Base-by-base conservation (phyloP, 2,329 filamentous ascomycete genomes). In the Penicillium sp. region DNA sequence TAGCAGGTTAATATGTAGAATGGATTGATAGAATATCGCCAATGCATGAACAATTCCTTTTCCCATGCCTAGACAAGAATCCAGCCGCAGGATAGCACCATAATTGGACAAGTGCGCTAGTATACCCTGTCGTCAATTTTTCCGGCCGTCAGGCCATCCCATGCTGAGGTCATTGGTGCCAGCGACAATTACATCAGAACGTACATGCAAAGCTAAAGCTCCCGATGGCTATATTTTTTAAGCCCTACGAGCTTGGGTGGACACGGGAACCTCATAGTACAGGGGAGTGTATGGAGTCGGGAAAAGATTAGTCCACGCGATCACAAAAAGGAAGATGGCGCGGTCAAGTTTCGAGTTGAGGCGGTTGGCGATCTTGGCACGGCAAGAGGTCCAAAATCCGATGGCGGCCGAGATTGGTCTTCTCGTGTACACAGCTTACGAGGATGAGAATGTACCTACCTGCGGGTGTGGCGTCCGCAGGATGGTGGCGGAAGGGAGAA, bases 391-490 rank as follows among this genome's bases (percentile, higher is more conserved):
- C n/a, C 33, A 34, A 37, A 32, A n/a, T 32, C 40, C 17, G 52
- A 44, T n/a, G 3, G 18, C 26, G 23, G 39, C n/a, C 7, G 15
- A 26, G 10, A 50, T 32, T 13, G 8, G 23, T 12, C 2, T 13
- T 24, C 17, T 29, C 44, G 54, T 34, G 44, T 49, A 48, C 37
- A 30, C 37, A 32, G 12, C 17, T 40, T 13, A 18, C 10, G 20
- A 33, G 50, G 17, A 20, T 26, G 17, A 17, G 36, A 4, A 17
- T n/a, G n/a, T 15, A 33, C 39, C 32, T 33, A 27, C 7, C 26
- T 32, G 47, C 56, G 56, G 56, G 32, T 58, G 54, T 58, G 56
- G 56, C 56, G 54, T 47, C 21, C 36, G 40, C 33, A 37, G 27
- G 32, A 33, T 37, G n/a, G 10, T 37, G n/a, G 10, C 45, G 44